A percentile compares a stretch with the other conserved stretches of the same genome.
Conservation (phyloP, 1,284 basidiomycete genomes). For the Pyrrhoderma noxium region DNA sequence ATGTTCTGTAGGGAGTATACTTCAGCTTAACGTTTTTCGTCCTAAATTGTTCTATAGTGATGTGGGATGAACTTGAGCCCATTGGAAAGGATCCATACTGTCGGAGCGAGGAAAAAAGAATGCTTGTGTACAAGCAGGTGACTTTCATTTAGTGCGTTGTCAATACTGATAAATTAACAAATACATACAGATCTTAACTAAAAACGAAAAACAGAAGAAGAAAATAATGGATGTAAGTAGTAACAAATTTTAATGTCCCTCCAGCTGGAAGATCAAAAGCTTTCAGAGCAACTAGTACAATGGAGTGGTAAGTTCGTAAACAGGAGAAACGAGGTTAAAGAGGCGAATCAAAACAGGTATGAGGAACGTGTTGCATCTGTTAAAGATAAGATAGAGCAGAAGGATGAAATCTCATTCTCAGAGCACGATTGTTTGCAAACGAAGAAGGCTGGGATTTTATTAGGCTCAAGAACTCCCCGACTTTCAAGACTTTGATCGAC, state of each 20-base stretch:
- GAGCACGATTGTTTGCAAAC: conserved; percentile 23
- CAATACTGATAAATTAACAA: no score
- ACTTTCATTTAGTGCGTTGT: no score
- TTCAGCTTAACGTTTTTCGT: no score
- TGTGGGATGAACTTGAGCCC: no score
- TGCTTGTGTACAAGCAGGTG: no score
- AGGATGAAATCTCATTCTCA: no score
- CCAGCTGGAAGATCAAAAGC: neutral
- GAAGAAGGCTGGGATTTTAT: conserved; percentile 32
- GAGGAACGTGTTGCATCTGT: neutral
- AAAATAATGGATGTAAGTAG: neutral
- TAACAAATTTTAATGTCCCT: neutral
- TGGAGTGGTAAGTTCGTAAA: neutral
- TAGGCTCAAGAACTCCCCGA: conserved; percentile 31
- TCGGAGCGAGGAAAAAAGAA: no score
- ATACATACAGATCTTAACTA: no score
- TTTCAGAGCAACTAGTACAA: neutral
- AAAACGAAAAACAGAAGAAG: neutral
- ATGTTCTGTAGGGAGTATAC: no score
- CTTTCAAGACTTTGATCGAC: conserved; percentile 31
- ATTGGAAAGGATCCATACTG: no score
- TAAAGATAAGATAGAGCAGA: no score
- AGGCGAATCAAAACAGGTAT: conserved; percentile 3
- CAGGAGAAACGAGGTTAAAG: neutral
- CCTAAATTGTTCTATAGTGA: no score